phyloP scores from a whole-genome alignment of 345 rosid genomes.

The Corchorus olitorius region DNA sequence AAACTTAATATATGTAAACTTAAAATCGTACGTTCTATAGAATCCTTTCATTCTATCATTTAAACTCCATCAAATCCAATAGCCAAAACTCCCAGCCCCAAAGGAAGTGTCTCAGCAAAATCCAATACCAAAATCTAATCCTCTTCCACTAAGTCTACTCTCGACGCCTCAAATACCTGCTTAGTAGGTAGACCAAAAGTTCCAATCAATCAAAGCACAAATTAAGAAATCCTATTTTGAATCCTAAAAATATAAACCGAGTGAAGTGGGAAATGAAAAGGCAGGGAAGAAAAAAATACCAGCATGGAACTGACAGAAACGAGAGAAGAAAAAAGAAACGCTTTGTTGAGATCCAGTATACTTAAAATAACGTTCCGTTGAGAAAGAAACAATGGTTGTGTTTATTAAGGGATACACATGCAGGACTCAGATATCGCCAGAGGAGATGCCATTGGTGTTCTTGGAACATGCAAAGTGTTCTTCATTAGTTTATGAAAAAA shows the following conservation, averaged over 20 bases:
- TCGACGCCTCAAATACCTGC: slow-evolving; percentile 60
- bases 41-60: slow-evolving; percentile 93
- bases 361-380: slow-evolving; percentile 54
- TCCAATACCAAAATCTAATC: slow-evolving; percentile 85
- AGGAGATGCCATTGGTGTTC: too few species aligned
- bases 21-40: slow-evolving; percentile 61
- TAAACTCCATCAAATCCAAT: slow-evolving; percentile 66
- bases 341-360: slow-evolving; percentile 22
- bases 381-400: slow-evolving; percentile 66
- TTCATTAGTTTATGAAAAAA: too few species aligned
- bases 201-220: background rate
- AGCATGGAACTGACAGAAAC: background rate
- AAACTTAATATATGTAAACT: background rate
- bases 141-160: slow-evolving; percentile 49
- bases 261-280: background rate
- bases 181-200: background rate
- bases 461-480: too few species aligned
- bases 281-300: background rate
- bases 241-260: background rate
- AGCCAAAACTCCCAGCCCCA: slow-evolving; percentile 67
- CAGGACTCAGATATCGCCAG: too few species aligned
- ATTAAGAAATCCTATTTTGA: background rate
- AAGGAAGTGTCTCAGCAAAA: slow-evolving; percentile 59
- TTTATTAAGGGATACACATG: too few species aligned
- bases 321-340: background rate